phyloP scores from a whole-genome alignment of 257 asterid genomes.

The Solanum ossicruentum region DNA sequence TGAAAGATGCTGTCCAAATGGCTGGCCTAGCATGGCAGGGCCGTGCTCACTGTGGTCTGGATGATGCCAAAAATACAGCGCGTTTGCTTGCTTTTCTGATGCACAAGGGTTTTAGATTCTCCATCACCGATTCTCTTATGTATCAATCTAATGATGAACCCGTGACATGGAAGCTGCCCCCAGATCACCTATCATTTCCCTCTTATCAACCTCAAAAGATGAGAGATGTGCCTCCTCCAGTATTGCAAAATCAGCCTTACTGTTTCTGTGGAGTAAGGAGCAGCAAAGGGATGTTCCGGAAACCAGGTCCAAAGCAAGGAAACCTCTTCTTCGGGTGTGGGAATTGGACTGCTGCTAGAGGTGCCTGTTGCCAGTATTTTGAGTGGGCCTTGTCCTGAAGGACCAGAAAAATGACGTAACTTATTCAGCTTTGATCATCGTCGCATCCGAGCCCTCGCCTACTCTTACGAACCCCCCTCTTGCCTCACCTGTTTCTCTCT shows the following conservation, averaged over 20 bases:
- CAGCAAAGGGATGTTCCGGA: slow-evolving; percentile 49
- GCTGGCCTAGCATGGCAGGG: slow-evolving; percentile 90
- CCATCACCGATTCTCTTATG: slow-evolving; percentile 57
- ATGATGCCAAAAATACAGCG: slow-evolving; percentile 91
- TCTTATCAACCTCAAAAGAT: slow-evolving; percentile 36
- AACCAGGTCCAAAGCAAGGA: slow-evolving; percentile 86
- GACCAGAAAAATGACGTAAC: not conserved
- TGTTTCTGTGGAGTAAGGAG: slow-evolving; percentile 77
- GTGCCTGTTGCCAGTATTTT: slow-evolving; percentile 76
- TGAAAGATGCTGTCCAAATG: slow-evolving; percentile 76
- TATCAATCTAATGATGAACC: slow-evolving; percentile 29
- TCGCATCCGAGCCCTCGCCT: too few relatives aligned
- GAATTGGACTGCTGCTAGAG: slow-evolving; percentile 73
- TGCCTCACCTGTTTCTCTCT: too few relatives aligned
- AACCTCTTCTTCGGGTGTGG: slow-evolving; percentile 73
- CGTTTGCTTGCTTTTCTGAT: slow-evolving; percentile 52
- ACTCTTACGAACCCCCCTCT: too few relatives aligned
- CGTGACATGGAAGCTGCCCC: slow-evolving; percentile 32
- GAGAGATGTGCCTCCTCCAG: slow-evolving; percentile 23
- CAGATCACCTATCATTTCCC: slow-evolving; percentile 21
- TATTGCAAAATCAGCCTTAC: slow-evolving; percentile 23
- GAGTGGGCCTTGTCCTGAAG: slow-evolving; percentile 51
- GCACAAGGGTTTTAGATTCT: slow-evolving; percentile 57
- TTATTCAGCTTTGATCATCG: not conserved
- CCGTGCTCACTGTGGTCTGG: slow-evolving; percentile 87